Base-by-base conservation (phyloP, 768 basidiomycete genomes). In the Crassisporium funariophilum region DNA sequence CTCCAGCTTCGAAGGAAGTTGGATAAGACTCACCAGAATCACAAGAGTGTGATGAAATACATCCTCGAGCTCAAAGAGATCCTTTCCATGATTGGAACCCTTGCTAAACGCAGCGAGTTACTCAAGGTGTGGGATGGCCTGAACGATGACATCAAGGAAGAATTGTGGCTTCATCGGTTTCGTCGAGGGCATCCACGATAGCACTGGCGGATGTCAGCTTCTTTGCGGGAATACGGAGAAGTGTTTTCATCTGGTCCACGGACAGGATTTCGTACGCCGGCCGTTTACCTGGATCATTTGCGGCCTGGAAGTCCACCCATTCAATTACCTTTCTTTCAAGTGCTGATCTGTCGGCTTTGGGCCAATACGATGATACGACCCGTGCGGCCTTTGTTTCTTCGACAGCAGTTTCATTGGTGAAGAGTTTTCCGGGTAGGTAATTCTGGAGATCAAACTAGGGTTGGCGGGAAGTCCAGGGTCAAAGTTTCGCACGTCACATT, bases 211-310 rank as follows among this genome's bases (percentile, higher is more conserved):
- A 39, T 1, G 4, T 46, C 9, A 61, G 36, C 1, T 49, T 50
- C 8, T 33, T 21, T 0, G 47, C 44, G 8, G 35, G 43, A 7
- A 50, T 46, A 5, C 48, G 31, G 2, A 60, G 36, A 15, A 65
- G 55, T 0, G 25, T 9, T 17, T 40, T 20, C 16, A 49, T 39
- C 13, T 52, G 38, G 4, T 16, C 21, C 3, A 24, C 1, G 12
- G 49, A 51, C 2, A 65, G 55, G 22, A 65, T 61, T 24, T 60
- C 48, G 10, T 60, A 45, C 2, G 49, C 38, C 2, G 55, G 46
- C 10, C 56, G 52, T 35, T 42, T 35, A 8, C 45, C 47, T 0
- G 37, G 23, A 41, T 61, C 52, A n/a, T 47, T 15, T 2, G 37
- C 17, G 22, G 48, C 33, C 16, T 57, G 33, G 2, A 29, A 13